Base-by-base conservation (phyloP, 2,329 filamentous ascomycete genomes). In the Cladorrhinum sp. region DNA sequence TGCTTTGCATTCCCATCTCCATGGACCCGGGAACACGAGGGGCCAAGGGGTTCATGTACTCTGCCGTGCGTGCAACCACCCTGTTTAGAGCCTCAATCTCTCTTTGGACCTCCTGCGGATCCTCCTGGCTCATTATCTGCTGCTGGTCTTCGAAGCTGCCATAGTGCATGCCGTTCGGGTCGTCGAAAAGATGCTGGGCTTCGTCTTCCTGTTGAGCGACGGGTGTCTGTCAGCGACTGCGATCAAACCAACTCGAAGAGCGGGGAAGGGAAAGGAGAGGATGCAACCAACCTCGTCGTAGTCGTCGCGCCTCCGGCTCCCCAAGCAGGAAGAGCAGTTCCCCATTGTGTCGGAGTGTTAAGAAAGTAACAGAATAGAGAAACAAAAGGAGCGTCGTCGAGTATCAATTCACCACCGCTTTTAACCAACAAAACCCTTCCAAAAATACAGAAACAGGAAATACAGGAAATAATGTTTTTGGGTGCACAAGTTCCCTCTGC, bases 51-150 rank as follows among this genome's bases (percentile, higher is more conserved):
- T 38, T 45, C 51, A 69, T 79, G 64, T 77, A 88, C 85, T 86
- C 84, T 52, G 85, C 86, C 53, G 85, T 88, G 65, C 82, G 82
- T 50, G 83, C 82, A 29, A 88, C 83, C 3, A 88, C 84, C 65
- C 82, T 79, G 71, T 87, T 85, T 55, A 88, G 73, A 59, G 85
- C 85, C 72, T 88, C 86, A 50, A 80, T 83, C 73, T 88, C 85
- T 64, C 84, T 79, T 72, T 87, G 85, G 24, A 81, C 80, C 71
- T 88, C 86, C 62, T 85, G 76, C 9, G 83, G 83, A 66, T 87
- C 85, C 68, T 83, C 80, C 67, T 84, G 83, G 55, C 77, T 75
- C 58, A 78, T 80, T 64, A 83, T 68, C 41, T 78, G 77, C 58
- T 82, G 78, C 48, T 88, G 83, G 59, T 50, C 32, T 56, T 79